Evolutionary conservation across 2,329 filamentous ascomycete species (phyloP).

Genomic region (Fusarium oxysporum): DNA sequence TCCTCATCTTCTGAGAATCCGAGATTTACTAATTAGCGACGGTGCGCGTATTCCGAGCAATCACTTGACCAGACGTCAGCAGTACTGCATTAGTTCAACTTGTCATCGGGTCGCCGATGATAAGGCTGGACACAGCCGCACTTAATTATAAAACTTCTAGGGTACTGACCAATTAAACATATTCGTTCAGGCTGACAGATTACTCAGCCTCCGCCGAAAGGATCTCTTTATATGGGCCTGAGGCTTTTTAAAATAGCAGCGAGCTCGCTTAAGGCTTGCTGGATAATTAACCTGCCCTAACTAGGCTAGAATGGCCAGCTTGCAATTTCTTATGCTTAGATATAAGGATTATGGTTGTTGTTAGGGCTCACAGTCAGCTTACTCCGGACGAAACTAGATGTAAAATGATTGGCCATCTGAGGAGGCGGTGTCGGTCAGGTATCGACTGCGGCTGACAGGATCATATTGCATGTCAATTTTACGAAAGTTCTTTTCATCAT

Average conservation of each 20-base stretch:
- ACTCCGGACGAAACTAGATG: neutral
- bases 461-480: neutral
- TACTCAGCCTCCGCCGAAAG: neutral
- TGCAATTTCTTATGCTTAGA: neutral
- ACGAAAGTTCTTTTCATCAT: neutral
- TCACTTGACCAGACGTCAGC: neutral
- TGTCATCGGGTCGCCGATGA: neutral
- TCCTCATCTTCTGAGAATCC: neutral
- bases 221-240: neutral
- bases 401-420: neutral
- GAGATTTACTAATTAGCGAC: neutral
- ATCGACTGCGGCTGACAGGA: neutral
- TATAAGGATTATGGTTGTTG: neutral
- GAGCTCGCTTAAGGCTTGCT: neutral
- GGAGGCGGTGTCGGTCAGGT: neutral
- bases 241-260: neutral
- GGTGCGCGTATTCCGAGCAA: neutral
- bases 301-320: neutral
- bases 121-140: neutral
- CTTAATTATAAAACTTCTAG: neutral
- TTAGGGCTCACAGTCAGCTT: constrained; percentile 1
- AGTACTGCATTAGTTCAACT: neutral
- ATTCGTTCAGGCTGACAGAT: neutral
- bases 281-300: neutral
- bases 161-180: neutral